These are phyloP conservation scores for Bocquillonia castaneifolia DNA, from an alignment of 441 rosid species.

Conservation along the genomic window DNA sequence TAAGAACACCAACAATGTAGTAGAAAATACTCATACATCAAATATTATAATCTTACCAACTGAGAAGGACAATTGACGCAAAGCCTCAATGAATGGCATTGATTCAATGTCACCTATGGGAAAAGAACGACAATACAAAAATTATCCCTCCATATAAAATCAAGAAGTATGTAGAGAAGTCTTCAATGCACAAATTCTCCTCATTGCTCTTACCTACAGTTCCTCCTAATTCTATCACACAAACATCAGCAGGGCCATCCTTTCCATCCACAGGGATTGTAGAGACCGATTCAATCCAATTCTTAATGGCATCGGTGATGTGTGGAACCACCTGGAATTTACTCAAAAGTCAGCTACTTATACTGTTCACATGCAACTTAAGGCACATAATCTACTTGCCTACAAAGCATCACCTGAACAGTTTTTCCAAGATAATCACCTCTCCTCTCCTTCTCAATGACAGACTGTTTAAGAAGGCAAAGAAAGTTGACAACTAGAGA, in stretches of 20 bases:
- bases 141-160: background rate
- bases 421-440: conserved; percentile 96
- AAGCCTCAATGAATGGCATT: conserved; percentile 95
- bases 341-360: conserved; percentile 32
- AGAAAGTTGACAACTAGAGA: background rate
- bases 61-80: conserved; percentile 82
- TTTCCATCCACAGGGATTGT: conserved; percentile 67
- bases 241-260: conserved; percentile 73
- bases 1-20: conserved; percentile 7
- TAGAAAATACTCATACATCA: conserved; percentile 8
- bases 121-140: conserved; percentile 23
- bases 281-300: conserved; percentile 72
- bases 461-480: conserved; percentile 41
- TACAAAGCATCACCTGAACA: conserved; percentile 62
- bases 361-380: conserved; percentile 17
- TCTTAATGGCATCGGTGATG: conserved; percentile 81
- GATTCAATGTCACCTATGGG: conserved; percentile 95
- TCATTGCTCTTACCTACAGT: conserved; percentile 64
- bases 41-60: conserved; percentile 74
- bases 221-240: conserved; percentile 94
- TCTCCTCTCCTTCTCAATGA: conserved; percentile 84
- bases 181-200: background rate
- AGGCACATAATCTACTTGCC: background rate
- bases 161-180: background rate
- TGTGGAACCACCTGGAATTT: conserved; percentile 74